Conservation (phyloP, 805 yeast species). For the Candida tibetensis region DNA sequence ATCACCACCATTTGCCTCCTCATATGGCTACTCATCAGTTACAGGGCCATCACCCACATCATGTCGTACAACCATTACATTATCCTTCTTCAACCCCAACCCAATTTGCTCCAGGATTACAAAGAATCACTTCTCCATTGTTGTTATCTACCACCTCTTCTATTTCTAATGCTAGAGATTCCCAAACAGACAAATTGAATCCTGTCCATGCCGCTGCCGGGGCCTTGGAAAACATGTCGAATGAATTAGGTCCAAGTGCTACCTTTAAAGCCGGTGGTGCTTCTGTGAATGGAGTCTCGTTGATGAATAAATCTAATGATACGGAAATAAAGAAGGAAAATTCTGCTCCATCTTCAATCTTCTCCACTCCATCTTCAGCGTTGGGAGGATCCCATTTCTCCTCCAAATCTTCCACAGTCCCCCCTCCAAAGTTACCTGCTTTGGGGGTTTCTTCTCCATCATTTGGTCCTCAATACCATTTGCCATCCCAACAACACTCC, state of each 20-base stretch:
- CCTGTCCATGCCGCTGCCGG: constrained; percentile 33
- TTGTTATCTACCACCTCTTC: constrained; percentile 51
- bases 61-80: constrained; percentile 52
- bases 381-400: constrained; percentile 13
- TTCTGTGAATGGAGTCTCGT: constrained; percentile 26
- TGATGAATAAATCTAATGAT: constrained; percentile 26
- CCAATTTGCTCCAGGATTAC: constrained; percentile 64
- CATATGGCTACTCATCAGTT: constrained; percentile 11
- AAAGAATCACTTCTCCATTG: constrained; percentile 63
- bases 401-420: constrained; percentile 4
- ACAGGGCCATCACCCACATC: constrained; percentile 21
- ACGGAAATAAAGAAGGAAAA: constrained; percentile 14
- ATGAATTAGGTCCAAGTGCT: constrained; percentile 44
- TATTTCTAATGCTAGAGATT: constrained; percentile 37
- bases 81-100: constrained; percentile 70
- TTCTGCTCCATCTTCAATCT: constrained; percentile 14
- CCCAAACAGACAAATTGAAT: constrained; percentile 12
- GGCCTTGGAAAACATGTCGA: constrained; percentile 43
- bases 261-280: constrained; percentile 29
- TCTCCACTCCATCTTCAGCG: constrained; percentile 40
- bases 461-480: constrained; percentile 44
- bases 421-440: constrained; percentile 34
- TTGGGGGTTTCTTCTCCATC: constrained; percentile 41
- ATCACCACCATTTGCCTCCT: constrained; percentile 12
- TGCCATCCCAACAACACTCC: constrained; percentile 12